Percentiles rank a stretch among this genome's conserved stretches.
phyloP scores from a whole-genome alignment of 371 early-diverging fungal species.

The Lichtheimia ramosa region DNA sequence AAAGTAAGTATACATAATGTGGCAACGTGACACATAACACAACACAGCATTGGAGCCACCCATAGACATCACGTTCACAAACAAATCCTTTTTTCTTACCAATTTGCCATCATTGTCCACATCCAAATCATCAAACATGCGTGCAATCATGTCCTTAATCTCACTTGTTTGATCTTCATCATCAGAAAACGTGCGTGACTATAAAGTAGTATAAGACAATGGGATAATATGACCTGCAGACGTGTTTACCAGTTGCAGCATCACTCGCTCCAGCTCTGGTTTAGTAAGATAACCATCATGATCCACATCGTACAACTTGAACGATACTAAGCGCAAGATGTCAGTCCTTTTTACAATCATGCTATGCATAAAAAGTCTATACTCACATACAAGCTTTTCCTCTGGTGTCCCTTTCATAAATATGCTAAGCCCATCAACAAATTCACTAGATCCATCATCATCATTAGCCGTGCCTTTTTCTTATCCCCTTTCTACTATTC shows the following conservation, averaged over 20 bases:
- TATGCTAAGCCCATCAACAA: slow-evolving; percentile 74
- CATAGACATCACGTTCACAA: no score
- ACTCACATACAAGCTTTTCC: slow-evolving; percentile 77
- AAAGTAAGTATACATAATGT: slow-evolving; percentile 1
- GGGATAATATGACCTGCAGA: not conserved
- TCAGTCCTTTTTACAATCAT: not conserved
- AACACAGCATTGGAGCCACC: no score
- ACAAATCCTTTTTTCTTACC: slow-evolving; percentile 33
- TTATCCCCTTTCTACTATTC: not conserved
- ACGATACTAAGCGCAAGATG: slow-evolving; percentile 62
- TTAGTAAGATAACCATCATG: slow-evolving; percentile 77
- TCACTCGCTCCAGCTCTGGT: slow-evolving; percentile 71
- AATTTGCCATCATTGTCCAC: slow-evolving; percentile 80
- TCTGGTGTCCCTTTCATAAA: slow-evolving; percentile 82
- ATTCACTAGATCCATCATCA: slow-evolving; percentile 45
- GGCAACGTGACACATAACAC: not conserved
- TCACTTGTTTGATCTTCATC: slow-evolving; percentile 66
- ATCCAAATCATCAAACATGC: slow-evolving; percentile 82
- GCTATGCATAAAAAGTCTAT: not conserved
- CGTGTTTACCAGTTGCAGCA: slow-evolving; percentile 68
- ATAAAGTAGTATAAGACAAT: not conserved
- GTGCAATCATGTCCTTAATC: slow-evolving; percentile 63
- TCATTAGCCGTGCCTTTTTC: not conserved
- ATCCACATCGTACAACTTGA: slow-evolving; percentile 81
- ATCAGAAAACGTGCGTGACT: slow-evolving; percentile 67